Evolutionary conservation across 306 rosid species (phyloP), one percentile per base, ranked within the genome.

Genomic region (Cucumis hystrix): DNA sequence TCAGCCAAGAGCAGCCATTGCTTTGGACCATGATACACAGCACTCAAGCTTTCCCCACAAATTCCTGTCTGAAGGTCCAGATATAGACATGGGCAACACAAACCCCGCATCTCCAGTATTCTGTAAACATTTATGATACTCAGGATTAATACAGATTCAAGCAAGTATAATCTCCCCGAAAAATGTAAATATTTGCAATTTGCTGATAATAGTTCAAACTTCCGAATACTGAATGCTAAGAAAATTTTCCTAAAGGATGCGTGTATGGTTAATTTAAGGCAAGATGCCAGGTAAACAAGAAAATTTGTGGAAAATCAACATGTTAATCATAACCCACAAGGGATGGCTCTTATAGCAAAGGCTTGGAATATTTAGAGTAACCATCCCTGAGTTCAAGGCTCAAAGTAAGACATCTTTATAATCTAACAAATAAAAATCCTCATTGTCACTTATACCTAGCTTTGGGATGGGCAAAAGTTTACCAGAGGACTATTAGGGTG

Each of bases 1-100:
- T 73, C 77, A 73, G 16, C 49, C 77, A 73, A 52, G 63, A 72
- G 62, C 77, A 54, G 77, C 63, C 77, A 73, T 73, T 51, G 62
- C 11, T 33, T 52, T 73, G 77, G 63, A 73, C 77, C 77, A 54
- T 73, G 25, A 73, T 73, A 73, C 62, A 73, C 62, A 54, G 49
- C 59, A 73, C 63, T 54, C 47, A 18, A 73, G 77, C 63, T 25
- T 72, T 35, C 75, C 63, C 61, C 47, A 52, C 47, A 18, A 73
- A 73, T 73, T 47, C 45, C 16, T 52, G 55, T 30, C 63, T 54
- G 61, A 51, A 73, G 63, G 77, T 73, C 30, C 63, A 54, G 61
- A 73, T 33, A 33, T 52, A 73, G 63, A 73, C 77, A 52, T 73
- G 63, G 77, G 63, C 77, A 51, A 54, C 63, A 73, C 62, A 10